Percentiles rank a stretch among this genome's conserved stretches.
These are phyloP conservation scores for Pichia sp. DNA, from an alignment of 1,139 yeast genomes.

Conservation along the genomic window DNA sequence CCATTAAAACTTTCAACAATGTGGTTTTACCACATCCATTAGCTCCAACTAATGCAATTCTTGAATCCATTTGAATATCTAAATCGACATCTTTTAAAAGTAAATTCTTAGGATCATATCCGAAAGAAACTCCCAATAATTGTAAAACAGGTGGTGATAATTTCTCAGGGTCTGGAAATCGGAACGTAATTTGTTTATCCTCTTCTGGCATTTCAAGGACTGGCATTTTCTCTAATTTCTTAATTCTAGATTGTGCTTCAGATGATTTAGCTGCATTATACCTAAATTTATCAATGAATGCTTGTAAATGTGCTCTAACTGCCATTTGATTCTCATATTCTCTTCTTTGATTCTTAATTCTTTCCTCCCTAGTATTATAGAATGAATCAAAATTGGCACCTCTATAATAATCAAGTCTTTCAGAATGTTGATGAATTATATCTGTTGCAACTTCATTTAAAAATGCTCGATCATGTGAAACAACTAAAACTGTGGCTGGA, in stretches of 20 bases:
- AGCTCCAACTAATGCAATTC: constrained; percentile 96
- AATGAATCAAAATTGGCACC: constrained; percentile 91
- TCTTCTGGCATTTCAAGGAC: constrained; percentile 91
- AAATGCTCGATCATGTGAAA: constrained; percentile 96
- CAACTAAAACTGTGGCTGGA: constrained; percentile 88
- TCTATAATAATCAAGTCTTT: constrained; percentile 90
- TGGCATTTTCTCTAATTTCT: constrained; percentile 91
- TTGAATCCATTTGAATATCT: constrained; percentile 87
- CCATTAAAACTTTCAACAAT: constrained; percentile 76
- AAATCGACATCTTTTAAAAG: constrained; percentile 70
- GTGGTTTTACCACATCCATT: constrained; percentile 99
- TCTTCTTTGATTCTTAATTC: constrained; percentile 85
- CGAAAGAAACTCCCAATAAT: constrained; percentile 79
- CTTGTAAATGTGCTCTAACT: constrained; percentile 84
- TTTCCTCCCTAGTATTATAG: constrained; percentile 89
- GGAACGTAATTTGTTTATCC: constrained; percentile 76
- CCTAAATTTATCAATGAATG: constrained; percentile 90
- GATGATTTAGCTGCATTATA: constrained; percentile 96
- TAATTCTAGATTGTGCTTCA: constrained; percentile 97
- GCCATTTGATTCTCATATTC: constrained; percentile 98
- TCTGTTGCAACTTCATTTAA: constrained; percentile 97
- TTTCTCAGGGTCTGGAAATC: constrained; percentile 91
- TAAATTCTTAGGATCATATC: constrained; percentile 61
- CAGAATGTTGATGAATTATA: constrained; percentile 95
- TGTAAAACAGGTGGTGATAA: constrained; percentile 92